Base-by-base conservation (phyloP, 768 basidiomycete genomes). In the Solioccasus polychromus region DNA sequence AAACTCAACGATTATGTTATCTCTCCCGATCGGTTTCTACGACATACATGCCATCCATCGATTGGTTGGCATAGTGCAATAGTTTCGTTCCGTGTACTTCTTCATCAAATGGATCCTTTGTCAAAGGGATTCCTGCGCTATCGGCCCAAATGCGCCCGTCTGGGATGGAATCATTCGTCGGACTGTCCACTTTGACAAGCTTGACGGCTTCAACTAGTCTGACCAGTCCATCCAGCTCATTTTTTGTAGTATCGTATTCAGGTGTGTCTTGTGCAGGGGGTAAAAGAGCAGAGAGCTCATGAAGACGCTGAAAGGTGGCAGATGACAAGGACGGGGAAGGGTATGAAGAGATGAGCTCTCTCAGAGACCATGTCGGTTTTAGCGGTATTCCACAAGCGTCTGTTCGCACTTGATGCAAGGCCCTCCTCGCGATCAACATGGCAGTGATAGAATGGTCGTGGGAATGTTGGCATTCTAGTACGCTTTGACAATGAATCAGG, bases 121-220 rank as follows among this genome's bases (percentile, higher is more conserved):
- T 48, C 32, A 72, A 49, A 26, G 57, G 54, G 38, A 70, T 67
- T 2, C 70, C 67, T 22, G 50, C 49, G 28, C 70, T 74, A 39
- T 62, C 70, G 34, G 61, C 71, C 73, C 67, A 75, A 59, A 68
- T 57, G 46, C 66, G 70, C 51, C 64, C 71, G 44, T 76, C 75
- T 11, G 73, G 68, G 11, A 73, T 54, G 35, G 50, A 42, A 7
- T 34, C 19, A 17, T 52, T 49, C 37, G 44, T 34, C 71, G 57
- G 71, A 37, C 28, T 39, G n/a, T 60, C 58, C 12, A 65, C 40
- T 19, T 76, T 66, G 35, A 85, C 80, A 20, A 85, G 62, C 62
- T 79, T 86, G 42, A 91, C 88, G 3, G 89, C 89, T 58, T 92
- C 88, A 12, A 92, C 89, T 9, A 92, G 72, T 50, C 74, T 78